Evolutionary conservation across 2,329 filamentous ascomycete genomes (phyloP), one percentile per base, ranked within the genome.

Genomic region (Aspergillus floridensis): DNA sequence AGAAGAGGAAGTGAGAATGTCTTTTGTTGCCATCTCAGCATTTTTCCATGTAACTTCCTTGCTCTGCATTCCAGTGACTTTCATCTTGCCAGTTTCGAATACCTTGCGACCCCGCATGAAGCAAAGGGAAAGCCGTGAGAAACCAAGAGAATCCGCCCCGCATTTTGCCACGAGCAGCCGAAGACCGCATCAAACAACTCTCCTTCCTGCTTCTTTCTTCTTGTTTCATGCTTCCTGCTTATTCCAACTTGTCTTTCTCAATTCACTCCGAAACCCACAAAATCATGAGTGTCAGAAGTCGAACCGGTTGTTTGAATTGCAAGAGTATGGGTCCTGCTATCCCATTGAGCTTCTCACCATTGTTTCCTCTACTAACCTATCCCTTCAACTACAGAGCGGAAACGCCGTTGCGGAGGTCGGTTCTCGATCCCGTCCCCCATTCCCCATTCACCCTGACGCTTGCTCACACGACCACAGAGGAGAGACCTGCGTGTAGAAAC

Each of bases 271-370:
- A 35, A 5, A 16, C 1, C 10, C 0, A 35, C 32, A 29, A 7
- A 16, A 44, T 44, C n/a, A 54, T 54, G 52, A 54, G 46, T n/a
- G 52, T 54, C 52, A 24, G 52, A 44, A 54, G 52, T 47, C 52
- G 52, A 11, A 46, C 38, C 29, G 52, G 52, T 10, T 54, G 52
- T 22, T 32, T 47, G 16, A 29, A 41, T 31, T 54, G 52, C 52
- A 54, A 54, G 14, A 54, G 51, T 53, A 53, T 24, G 51, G 38
- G 5, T 12, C 8, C 22, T 12, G 14, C 12, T 46, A 21, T 16
- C 50, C 35, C 16, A 16, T 26, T 32, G 29, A 26, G n/a, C 14
- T 24, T 7, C 14, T 31, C 22, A 3, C 26, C 32, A 10, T 32
- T 41, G 51, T 16, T 35, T 35, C 5, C 32, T 35, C 32, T 2